phyloP scores from a whole-genome alignment of 2,329 filamentous ascomycete genomes.

The Colletotrichum sp. region DNA sequence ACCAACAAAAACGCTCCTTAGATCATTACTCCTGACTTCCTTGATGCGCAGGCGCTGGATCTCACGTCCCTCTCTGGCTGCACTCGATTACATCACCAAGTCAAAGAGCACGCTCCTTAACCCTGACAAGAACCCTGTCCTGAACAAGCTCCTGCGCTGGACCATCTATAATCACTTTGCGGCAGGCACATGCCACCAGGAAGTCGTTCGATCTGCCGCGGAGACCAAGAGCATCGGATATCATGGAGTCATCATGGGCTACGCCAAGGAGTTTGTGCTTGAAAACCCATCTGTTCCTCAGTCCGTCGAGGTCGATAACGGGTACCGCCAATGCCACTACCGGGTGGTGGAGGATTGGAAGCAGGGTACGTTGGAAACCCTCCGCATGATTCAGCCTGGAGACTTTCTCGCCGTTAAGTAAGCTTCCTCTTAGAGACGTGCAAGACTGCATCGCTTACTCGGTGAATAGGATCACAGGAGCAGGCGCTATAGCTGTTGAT shows the following conservation, averaged over 20 bases:
- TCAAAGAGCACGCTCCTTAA: slow-evolving; percentile 50
- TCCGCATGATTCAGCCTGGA: slow-evolving; percentile 68
- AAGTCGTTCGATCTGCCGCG: slow-evolving; percentile 70
- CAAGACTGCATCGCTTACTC: not conserved
- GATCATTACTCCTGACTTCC: not conserved
- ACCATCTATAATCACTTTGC: slow-evolving; percentile 95
- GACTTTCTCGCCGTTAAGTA: slow-evolving; percentile 72
- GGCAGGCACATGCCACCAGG: slow-evolving; percentile 74
- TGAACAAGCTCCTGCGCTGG: slow-evolving; percentile 74
- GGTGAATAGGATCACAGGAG: slow-evolving; percentile 72
- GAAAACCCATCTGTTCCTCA: slow-evolving; percentile 43
- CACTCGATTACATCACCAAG: slow-evolving; percentile 1
- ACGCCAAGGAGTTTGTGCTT: slow-evolving; percentile 82
- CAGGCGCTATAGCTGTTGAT: slow-evolving; percentile 76
- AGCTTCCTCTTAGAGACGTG: slow-evolving; percentile 8
- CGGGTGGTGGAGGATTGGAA: slow-evolving; percentile 75
- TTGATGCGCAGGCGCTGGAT: not conserved
- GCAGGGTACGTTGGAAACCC: slow-evolving; percentile 75
- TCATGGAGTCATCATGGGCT: slow-evolving; percentile 83
- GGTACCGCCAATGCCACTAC: slow-evolving; percentile 27
- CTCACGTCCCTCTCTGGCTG: not conserved
- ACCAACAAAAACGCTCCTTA: not conserved
- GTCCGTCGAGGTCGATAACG: slow-evolving; percentile 50
- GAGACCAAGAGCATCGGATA: slow-evolving; percentile 78
- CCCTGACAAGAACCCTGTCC: slow-evolving; percentile 76